phyloP scores from a whole-genome alignment of 2,329 filamentous ascomycete genomes.

The Coniochaeta sp. region DNA sequence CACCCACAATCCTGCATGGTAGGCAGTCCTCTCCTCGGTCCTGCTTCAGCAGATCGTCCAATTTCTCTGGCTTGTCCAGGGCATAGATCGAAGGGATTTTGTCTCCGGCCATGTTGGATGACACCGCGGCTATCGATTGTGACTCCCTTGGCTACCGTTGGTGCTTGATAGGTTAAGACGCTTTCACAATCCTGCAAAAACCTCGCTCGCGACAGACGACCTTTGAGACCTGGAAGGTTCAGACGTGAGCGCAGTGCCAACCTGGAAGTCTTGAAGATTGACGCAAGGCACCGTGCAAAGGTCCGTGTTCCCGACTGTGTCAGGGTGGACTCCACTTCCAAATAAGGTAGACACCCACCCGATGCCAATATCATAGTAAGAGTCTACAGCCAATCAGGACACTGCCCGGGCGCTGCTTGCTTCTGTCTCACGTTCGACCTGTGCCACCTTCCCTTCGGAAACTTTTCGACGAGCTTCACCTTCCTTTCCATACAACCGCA shows the following conservation, averaged over 20 bases:
- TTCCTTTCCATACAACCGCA: background rate
- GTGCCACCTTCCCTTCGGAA: background rate
- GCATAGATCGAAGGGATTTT: constrained; percentile 42
- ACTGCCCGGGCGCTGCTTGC: background rate
- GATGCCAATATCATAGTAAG: background rate
- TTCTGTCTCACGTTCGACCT: background rate
- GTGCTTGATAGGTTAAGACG: too few relatives aligned
- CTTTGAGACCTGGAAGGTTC: too few relatives aligned
- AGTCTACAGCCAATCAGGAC: background rate
- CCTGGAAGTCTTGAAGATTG: too few relatives aligned
- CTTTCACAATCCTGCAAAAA: too few relatives aligned
- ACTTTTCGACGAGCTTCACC: background rate
- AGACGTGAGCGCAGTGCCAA: too few relatives aligned
- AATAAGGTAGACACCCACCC: background rate
- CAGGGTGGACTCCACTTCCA: background rate
- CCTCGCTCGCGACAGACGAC: too few relatives aligned
- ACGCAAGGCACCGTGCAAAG: background rate
- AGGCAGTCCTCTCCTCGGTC: constrained; percentile 60
- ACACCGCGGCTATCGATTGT: background rate
- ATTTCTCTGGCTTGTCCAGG: constrained; percentile 53
- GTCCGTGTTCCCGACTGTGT: background rate
- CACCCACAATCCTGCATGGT: constrained; percentile 65
- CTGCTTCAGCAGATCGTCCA: constrained; percentile 48
- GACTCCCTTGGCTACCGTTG: background rate
- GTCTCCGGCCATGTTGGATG: constrained; percentile 34